These are phyloP conservation scores for Diplodia mutila DNA, from an alignment of 2,329 filamentous ascomycete genomes.

Conservation along the genomic window DNA sequence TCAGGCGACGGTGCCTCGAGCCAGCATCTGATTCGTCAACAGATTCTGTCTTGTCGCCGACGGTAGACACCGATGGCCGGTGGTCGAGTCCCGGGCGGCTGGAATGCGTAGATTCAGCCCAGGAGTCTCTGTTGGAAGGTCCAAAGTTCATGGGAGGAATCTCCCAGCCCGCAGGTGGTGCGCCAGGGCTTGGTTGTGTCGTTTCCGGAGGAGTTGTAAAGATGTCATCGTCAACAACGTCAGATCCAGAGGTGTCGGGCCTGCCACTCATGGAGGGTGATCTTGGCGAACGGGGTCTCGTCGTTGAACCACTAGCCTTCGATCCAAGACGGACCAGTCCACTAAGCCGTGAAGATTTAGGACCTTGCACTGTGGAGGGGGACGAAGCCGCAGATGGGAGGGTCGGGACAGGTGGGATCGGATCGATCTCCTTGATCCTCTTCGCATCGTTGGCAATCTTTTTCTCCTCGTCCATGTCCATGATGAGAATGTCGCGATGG, in stretches of 20 bases:
- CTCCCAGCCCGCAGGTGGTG: conserved; percentile 36
- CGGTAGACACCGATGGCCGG: conserved; percentile 38
- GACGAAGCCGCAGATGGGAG: conserved; percentile 15
- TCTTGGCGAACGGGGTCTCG: conserved; percentile 35
- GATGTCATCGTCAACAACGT: conserved; percentile 43
- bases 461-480: conserved; percentile 83
- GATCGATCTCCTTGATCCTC: conserved; percentile 30
- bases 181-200: conserved; percentile 42
- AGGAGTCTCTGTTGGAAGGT: conserved; percentile 28
- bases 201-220: conserved; percentile 53
- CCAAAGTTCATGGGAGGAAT: conserved; percentile 41
- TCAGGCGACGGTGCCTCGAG: conserved; percentile 38
- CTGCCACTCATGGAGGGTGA: conserved; percentile 37
- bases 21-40: conserved; percentile 39
- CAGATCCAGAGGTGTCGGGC: conserved; percentile 25
- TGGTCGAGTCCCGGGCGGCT: conserved; percentile 32
- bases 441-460: conserved; percentile 41
- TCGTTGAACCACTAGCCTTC: conserved; percentile 38
- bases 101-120: conserved; percentile 24
- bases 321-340: conserved; percentile 42
- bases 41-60: conserved; percentile 34
- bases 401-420: background rate
- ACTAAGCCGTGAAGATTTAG: conserved; percentile 35
- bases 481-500: conserved; percentile 81
- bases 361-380: conserved; percentile 1